phyloP scores from a whole-genome alignment of 306 rosid genomes.

The Cyamopsis tetragonoloba region DNA sequence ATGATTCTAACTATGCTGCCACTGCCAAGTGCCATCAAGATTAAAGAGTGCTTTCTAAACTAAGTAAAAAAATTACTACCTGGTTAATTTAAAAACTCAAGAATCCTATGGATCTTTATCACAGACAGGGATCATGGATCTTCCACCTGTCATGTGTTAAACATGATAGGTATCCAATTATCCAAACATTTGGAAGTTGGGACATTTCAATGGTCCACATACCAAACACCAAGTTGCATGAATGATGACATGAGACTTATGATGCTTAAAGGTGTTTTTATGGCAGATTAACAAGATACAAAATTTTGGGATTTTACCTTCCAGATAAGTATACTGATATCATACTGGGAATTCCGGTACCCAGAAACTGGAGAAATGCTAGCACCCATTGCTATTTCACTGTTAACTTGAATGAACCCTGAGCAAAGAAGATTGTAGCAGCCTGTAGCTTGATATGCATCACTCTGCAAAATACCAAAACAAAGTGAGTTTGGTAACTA shows the following conservation, averaged over 20 bases:
- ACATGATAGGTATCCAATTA: neutral
- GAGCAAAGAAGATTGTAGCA: slow-evolving; percentile 99
- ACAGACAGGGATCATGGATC: neutral
- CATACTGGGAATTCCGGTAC: slow-evolving; percentile 65
- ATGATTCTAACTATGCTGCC: slow-evolving; percentile 17
- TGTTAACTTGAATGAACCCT: slow-evolving; percentile 89
- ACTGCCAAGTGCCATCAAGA: neutral
- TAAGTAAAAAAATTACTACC: slow-evolving; percentile 9
- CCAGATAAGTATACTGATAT: slow-evolving; percentile 93
- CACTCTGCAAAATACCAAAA: slow-evolving; percentile 62
- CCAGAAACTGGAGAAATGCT: slow-evolving; percentile 86
- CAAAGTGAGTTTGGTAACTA: neutral
- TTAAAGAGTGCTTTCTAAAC: neutral
- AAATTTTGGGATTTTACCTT: slow-evolving; percentile 57
- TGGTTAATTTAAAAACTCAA: slow-evolving; percentile 7
- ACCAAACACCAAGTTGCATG: neutral
- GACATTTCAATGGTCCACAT: slow-evolving; percentile 29
- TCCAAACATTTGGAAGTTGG: slow-evolving; percentile 18
- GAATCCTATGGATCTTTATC: neutral
- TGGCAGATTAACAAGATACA: neutral
- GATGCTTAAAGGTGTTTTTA: neutral
- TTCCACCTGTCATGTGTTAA: slow-evolving; percentile 9
- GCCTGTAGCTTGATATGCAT: slow-evolving; percentile 99
- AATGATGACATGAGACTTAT: neutral
- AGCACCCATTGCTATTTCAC: slow-evolving; percentile 93